Base-by-base conservation (phyloP, 148 eudicot genomes). In the Silene conica region DNA sequence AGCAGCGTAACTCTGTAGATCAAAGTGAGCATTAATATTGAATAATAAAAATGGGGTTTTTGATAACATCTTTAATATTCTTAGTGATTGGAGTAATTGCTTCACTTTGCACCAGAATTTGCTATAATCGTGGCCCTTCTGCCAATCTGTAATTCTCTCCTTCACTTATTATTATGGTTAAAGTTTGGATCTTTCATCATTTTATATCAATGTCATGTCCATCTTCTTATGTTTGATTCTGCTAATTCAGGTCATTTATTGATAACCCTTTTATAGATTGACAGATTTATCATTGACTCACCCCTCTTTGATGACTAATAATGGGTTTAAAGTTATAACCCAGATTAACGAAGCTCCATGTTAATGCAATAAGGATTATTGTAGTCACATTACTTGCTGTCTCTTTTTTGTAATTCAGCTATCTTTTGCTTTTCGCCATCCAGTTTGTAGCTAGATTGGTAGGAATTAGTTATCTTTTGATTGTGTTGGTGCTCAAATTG, bases 71-170 rank as follows among this genome's bases (percentile, higher is more conserved):
- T 70, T 83, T 88, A 76, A 87, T 88, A 66, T 94, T 94, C 77
- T 21, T 85, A 20, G 89, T 85, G 80, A 68, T 94, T 22, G 97
- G 98, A 54, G 63, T 94, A 22, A 89, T 90, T 81, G 92, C 93
- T 3, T 87, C 71, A 57, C 85, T 95, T 19, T 87, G 88, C 38
- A 78, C 88, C 82, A 86, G 89, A 82, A 85, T 95, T 81, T 92
- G 97, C 87, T 95, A 82, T 89, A 95, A 89, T 77, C 83, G 85
- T 82, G 97, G 98, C 43, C 89, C 98, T 76, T 95, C 97, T 54
- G 77, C 96, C 4, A 90, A 92, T 84, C 89, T 92, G 98, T 94
- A 92, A 78, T 60, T 57, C 18, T 7, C 31, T 15, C 48, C 25
- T 46, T 5, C 14, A 38, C 46, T 31, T 16, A 2, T 18, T 59